Percentiles rank a stretch among this genome's conserved stretches.
Conservation (phyloP, 2,329 filamentous ascomycete species). For the Zymoseptoria ardabiliae region DNA sequence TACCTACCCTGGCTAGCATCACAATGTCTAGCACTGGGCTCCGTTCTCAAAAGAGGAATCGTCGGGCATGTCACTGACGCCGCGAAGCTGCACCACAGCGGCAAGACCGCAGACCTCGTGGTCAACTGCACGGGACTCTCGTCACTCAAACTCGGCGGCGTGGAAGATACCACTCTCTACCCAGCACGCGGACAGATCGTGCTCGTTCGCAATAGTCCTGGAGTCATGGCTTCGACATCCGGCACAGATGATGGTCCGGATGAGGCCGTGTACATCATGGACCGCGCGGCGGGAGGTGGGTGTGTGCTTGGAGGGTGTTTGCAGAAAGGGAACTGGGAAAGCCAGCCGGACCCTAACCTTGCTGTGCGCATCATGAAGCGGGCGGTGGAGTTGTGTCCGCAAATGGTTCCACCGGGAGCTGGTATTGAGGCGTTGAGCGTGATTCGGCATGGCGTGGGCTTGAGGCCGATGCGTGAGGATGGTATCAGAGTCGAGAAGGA, state of each 20-base stretch:
- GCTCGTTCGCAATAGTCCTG: conserved; percentile 70
- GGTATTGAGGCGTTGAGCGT: conserved; percentile 68
- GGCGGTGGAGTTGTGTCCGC: conserved; percentile 57
- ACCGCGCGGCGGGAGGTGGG: conserved; percentile 68
- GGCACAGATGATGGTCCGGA: conserved; percentile 66
- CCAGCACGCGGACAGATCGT: conserved; percentile 80
- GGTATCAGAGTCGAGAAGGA: conserved; percentile 73
- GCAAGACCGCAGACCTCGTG: conserved; percentile 56
- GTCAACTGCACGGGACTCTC: conserved; percentile 81
- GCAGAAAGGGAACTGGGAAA: conserved; percentile 71
- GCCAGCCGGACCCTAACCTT: conserved; percentile 69
- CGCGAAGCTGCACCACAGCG: conserved; percentile 50
- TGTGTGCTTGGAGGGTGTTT: conserved; percentile 83
- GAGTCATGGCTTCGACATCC: conserved; percentile 61
- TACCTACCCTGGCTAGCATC: conserved; percentile 82
- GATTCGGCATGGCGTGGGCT: conserved; percentile 72
- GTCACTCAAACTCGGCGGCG: conserved; percentile 69
- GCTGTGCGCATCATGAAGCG: conserved; percentile 78
- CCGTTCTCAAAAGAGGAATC: conserved; percentile 43
- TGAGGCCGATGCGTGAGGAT: conserved; percentile 66
- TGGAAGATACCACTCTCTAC: conserved; percentile 64
- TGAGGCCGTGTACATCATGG: conserved; percentile 77
- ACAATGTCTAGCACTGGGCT: conserved; percentile 68
- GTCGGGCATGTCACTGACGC: conserved; percentile 66
- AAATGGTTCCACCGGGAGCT: conserved; percentile 52